Evolutionary conservation across 1,139 yeast genomes (phyloP).

Genomic region (Schwanniomyces etchellsii): DNA sequence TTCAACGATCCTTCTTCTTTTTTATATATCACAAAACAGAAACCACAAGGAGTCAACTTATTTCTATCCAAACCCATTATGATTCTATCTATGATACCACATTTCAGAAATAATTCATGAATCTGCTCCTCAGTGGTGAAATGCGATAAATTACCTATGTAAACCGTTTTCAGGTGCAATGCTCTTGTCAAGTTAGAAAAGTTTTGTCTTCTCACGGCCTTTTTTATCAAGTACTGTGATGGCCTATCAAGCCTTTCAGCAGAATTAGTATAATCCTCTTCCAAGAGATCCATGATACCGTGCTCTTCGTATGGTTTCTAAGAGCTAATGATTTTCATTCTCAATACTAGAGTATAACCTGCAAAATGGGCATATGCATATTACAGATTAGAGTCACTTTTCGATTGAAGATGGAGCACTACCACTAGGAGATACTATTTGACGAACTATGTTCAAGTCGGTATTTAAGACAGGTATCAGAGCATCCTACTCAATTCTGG

Average conservation of each 20-base stretch:
- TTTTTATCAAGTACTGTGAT: constrained; percentile 66
- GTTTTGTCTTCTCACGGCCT: constrained; percentile 55
- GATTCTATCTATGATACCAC: constrained; percentile 72
- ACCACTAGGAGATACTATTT: no score
- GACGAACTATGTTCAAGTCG: constrained; percentile 27
- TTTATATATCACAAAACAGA: constrained; percentile 80
- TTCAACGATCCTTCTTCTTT: constrained; percentile 66
- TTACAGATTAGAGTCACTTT: neutral
- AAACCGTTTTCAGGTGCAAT: constrained; percentile 65
- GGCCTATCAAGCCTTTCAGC: constrained; percentile 72
- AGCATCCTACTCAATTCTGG: constrained; percentile 66
- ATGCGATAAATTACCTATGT: constrained; percentile 80
- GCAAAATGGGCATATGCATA: neutral
- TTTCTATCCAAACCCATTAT: constrained; percentile 92
- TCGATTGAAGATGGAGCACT: neutral
- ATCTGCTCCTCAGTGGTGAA: constrained; percentile 93
- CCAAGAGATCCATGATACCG: constrained; percentile 47
- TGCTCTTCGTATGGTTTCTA: no score
- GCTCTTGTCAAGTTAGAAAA: constrained; percentile 60
- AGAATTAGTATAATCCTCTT: constrained; percentile 47
- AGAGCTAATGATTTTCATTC: no score
- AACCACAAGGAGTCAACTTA: constrained; percentile 90
- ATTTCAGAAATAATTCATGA: constrained; percentile 73
- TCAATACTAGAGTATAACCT: no score
- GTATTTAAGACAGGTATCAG: constrained; percentile 62